Conservation (phyloP, 257 asterid species). For the Anisodus acutangulus region DNA sequence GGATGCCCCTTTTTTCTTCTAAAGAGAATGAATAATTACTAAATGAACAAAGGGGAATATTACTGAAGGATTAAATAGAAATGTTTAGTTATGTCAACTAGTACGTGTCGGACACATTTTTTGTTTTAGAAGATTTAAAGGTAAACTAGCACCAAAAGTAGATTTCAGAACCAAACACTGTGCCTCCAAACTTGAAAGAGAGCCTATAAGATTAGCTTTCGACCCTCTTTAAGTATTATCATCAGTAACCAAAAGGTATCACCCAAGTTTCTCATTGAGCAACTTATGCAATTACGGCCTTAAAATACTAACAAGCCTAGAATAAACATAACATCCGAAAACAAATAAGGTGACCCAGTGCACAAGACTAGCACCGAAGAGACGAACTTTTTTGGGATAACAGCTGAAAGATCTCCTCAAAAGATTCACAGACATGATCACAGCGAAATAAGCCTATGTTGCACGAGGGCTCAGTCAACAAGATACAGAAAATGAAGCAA, state of each 20-base stretch:
- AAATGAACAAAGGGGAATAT: neutral
- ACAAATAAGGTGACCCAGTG: neutral
- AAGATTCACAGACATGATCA: neutral
- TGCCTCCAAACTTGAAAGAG: neutral
- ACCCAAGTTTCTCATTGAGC: conserved; percentile 8
- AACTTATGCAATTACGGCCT: neutral
- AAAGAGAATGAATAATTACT: neutral
- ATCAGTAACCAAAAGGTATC: neutral
- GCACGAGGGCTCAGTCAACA: neutral
- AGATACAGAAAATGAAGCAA: neutral
- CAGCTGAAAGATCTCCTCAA: conserved; percentile 10
- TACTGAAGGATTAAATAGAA: neutral
- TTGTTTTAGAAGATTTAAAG: neutral
- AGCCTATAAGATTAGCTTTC: neutral
- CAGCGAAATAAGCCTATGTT: neutral
- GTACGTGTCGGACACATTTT: neutral
- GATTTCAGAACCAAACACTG: neutral
- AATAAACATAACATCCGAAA: neutral
- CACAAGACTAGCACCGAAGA: neutral
- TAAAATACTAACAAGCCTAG: neutral
- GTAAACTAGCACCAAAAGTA: neutral
- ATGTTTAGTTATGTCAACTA: neutral
- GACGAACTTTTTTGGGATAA: neutral
- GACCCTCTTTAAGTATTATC: neutral
- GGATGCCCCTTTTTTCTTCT: neutral